Evolutionary conservation across 345 rosid genomes (phyloP).

Genomic region (Alliaria petiolata): DNA sequence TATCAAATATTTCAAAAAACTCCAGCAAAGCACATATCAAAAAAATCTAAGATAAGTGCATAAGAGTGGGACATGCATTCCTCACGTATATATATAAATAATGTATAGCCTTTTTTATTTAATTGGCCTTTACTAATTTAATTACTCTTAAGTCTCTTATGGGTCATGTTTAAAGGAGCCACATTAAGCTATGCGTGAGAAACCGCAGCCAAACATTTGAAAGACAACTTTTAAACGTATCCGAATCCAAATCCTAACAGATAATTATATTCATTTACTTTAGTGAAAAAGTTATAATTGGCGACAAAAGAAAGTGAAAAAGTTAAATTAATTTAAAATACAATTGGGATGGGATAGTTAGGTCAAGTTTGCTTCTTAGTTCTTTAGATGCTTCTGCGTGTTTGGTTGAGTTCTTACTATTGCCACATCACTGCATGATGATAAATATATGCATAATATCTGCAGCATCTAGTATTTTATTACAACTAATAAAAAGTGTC

Average conservation of each 20-base stretch:
- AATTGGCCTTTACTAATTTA: conserved; percentile 19
- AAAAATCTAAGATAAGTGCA: neutral
- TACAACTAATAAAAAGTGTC: neutral
- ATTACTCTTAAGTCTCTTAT: conserved; percentile 17
- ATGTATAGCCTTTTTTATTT: neutral
- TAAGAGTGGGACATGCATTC: conserved; percentile 16
- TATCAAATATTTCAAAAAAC: neutral
- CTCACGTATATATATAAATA: neutral
- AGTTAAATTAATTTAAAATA: conserved; percentile 3
- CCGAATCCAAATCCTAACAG: conserved; percentile 22
- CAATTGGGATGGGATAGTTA: conserved; percentile 34
- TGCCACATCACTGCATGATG: conserved; percentile 26
- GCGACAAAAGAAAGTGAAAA: neutral
- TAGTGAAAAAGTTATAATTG: neutral
- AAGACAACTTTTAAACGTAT: conserved; percentile 32
- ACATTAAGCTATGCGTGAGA: conserved; percentile 28
- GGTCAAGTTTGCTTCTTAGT: conserved; percentile 33
- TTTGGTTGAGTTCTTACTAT: conserved; percentile 25
- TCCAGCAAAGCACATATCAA: neutral
- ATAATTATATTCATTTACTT: neutral
- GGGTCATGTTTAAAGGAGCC: conserved; percentile 37
- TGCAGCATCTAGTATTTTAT: neutral
- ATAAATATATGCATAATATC: conserved; percentile 11
- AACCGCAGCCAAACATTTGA: conserved; percentile 35
- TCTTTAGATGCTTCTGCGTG: conserved; percentile 27